Percentiles rank a stretch among this genome's conserved stretches.
These are phyloP conservation scores for Ostreobium quekettii DNA, from an alignment of 139 green algal genomes.

Conservation along the genomic window DNA sequence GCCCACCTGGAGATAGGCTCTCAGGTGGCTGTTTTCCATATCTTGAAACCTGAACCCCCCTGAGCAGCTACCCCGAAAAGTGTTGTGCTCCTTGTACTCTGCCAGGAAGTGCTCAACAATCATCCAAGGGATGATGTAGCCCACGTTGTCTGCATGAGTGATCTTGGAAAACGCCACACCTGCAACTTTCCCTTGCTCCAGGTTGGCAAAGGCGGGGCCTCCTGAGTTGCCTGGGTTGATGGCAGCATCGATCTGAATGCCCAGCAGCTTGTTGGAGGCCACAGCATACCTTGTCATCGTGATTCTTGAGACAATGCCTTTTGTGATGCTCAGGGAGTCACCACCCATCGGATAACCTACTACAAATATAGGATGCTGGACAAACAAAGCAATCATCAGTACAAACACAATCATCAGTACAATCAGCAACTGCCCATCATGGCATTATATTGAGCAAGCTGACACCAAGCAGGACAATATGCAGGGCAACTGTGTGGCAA, in stretches of 20 bases:
- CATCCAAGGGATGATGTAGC: slow-evolving; percentile 67
- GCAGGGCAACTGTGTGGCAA: too few relatives aligned
- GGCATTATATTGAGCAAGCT: too few relatives aligned
- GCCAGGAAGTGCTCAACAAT: slow-evolving; percentile 56
- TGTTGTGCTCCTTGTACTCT: slow-evolving; percentile 43
- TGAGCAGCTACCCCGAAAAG: slow-evolving; percentile 49
- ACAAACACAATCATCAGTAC: too few relatives aligned
- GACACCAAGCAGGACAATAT: too few relatives aligned
- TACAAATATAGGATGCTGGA: slow-evolving; percentile 58
- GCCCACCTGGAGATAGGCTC: slow-evolving; percentile 38
- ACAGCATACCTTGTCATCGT: slow-evolving; percentile 31
- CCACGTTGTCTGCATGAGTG: slow-evolving; percentile 60
- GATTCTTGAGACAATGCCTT: slow-evolving; percentile 36
- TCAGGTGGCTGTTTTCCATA: slow-evolving; percentile 50
- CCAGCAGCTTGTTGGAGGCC: slow-evolving; percentile 39
- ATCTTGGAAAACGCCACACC: slow-evolving; percentile 71
- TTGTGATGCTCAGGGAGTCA: slow-evolving; percentile 51
- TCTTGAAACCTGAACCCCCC: slow-evolving; percentile 45
- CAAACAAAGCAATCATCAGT: background rate
- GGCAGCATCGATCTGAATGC: slow-evolving; percentile 64
- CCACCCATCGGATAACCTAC: slow-evolving; percentile 65
- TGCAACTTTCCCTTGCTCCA: slow-evolving; percentile 36
- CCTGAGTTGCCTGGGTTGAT: slow-evolving; percentile 69
- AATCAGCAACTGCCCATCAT: too few relatives aligned
- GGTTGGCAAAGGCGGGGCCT: slow-evolving; percentile 59